A percentile compares a stretch with the other conserved stretches of the same genome.
These are phyloP conservation scores for Jaenimonas drosophilae DNA, from an alignment of 208 protist species.

Conservation along the genomic window DNA sequence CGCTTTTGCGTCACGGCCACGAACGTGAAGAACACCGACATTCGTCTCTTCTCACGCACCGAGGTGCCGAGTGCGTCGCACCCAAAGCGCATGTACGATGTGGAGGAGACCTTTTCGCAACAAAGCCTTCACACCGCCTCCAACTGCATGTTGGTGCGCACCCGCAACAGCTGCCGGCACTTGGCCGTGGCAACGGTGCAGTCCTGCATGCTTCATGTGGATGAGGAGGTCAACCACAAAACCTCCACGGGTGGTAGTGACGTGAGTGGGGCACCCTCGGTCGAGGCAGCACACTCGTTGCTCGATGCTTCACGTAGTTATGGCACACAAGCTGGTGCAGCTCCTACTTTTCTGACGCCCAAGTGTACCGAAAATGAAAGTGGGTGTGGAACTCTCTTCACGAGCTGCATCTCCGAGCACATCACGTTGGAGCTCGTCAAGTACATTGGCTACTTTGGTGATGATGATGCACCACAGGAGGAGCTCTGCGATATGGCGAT, in stretches of 20 bases:
- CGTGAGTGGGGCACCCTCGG: constrained; percentile 8
- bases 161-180: constrained; percentile 74
- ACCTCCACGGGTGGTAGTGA: constrained; percentile 6
- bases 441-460: constrained; percentile 65
- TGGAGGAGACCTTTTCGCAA: constrained; percentile 49
- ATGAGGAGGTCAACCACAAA: constrained; percentile 2
- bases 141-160: constrained; percentile 63
- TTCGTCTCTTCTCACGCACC: constrained; percentile 73
- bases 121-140: constrained; percentile 60
- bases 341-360: constrained; percentile 26
- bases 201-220: constrained; percentile 31
- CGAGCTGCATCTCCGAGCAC: constrained; percentile 63
- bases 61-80: constrained; percentile 15
- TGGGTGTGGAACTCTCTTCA: constrained; percentile 71
- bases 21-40: constrained; percentile 81
- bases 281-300: constrained; percentile 1
- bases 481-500: constrained; percentile 73
- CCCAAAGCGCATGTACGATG: constrained; percentile 17
- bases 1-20: constrained; percentile 58
- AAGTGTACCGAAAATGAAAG: constrained; percentile 42
- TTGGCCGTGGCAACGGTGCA: constrained; percentile 62
- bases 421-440: constrained; percentile 68
- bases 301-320: constrained; percentile 5
- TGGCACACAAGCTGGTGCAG: constrained; percentile 2
- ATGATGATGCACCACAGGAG: constrained; percentile 67